Conservation (phyloP, 257 asterid species). For the Nicotiana undulata region DNA sequence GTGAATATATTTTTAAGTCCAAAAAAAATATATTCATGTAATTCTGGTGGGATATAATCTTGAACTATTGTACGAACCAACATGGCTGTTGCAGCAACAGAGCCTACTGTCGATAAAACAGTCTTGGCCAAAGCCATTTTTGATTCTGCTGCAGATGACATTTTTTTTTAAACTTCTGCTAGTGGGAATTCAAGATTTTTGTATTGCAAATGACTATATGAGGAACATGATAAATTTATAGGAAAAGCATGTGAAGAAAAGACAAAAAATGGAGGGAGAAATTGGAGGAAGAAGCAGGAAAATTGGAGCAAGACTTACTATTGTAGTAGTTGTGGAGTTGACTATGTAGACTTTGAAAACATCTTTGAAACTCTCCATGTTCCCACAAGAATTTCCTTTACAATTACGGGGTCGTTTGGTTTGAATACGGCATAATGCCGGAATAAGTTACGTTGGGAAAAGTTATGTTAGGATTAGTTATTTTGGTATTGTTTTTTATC, state of each 20-base stretch:
- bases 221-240: not conserved
- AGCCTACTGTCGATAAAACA: constrained; percentile 16
- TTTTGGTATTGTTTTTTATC: no score
- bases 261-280: not conserved
- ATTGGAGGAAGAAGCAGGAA: not conserved
- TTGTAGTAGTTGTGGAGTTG: not conserved
- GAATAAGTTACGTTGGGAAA: no score
- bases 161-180: not conserved
- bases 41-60: constrained; percentile 13
- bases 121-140: not conserved
- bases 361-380: not conserved
- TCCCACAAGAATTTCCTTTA: not conserved
- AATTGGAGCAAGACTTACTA: not conserved
- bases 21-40: constrained; percentile 5
- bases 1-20: constrained; percentile 13
- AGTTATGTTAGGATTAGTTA: no score
- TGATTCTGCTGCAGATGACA: constrained; percentile 11
- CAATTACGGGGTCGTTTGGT: no score
- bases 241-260: not conserved
- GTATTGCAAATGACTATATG: not conserved
- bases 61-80: constrained; percentile 11
- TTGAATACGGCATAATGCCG: no score
- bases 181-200: not conserved
- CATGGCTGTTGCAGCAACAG: constrained; percentile 14
- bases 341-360: not conserved